Conservation (phyloP, 1,284 basidiomycete genomes). For the Ustilago crameri region DNA sequence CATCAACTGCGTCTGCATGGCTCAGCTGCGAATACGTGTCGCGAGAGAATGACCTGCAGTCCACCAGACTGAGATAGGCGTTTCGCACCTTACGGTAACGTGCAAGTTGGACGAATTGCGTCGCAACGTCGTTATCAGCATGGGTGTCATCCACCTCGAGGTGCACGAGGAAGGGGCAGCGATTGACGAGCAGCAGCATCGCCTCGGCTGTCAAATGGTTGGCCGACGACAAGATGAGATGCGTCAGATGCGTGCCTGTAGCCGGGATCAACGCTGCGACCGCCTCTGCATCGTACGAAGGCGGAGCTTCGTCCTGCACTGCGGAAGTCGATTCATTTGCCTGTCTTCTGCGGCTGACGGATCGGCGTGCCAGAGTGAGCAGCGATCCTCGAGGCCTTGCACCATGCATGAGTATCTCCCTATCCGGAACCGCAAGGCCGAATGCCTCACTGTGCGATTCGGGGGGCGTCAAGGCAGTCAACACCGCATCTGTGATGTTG, state of each 20-base stretch:
- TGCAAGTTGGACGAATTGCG: constrained; percentile 49
- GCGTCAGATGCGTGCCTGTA: constrained; percentile 77
- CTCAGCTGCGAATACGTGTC: constrained; percentile 36
- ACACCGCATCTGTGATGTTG: constrained; percentile 79
- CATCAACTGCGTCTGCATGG: constrained; percentile 17
- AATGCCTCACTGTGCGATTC: constrained; percentile 43
- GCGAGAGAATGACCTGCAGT: constrained; percentile 50
- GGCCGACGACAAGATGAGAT: constrained; percentile 76
- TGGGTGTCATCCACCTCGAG: constrained; percentile 58
- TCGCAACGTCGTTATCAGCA: constrained; percentile 42
- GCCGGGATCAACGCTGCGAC: constrained; percentile 40
- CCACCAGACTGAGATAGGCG: constrained; percentile 52
- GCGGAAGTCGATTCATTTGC: constrained; percentile 14
- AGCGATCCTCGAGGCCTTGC: constrained; percentile 28
- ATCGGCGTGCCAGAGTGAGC: constrained; percentile 25
- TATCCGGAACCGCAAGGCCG: constrained; percentile 28
- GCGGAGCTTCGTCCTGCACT: constrained; percentile 14
- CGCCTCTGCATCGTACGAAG: constrained; percentile 29
- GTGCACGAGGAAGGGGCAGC: constrained; percentile 49
- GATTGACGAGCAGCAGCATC: constrained; percentile 44
- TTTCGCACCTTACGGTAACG: constrained; percentile 39
- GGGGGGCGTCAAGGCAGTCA: constrained; percentile 76
- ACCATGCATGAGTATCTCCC: constrained; percentile 24
- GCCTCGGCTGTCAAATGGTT: constrained; percentile 31
- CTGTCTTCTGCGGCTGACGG: constrained; percentile 35